Percentiles rank a stretch among this genome's conserved stretches.
phyloP scores from a whole-genome alignment of 2,329 filamentous ascomycete genomes.

The Beauveria sp. region DNA sequence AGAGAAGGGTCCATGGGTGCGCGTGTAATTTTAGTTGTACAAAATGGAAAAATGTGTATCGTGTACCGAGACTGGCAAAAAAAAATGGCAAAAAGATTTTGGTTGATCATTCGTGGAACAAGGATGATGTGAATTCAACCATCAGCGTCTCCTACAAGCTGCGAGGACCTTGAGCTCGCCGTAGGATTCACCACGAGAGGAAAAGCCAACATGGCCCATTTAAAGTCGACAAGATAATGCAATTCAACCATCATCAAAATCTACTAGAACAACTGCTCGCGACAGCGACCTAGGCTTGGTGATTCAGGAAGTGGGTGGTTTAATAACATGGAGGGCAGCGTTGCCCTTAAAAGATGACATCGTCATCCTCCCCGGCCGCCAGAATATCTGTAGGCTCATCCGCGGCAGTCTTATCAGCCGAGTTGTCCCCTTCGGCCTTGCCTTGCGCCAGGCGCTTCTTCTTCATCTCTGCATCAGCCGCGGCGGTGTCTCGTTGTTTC shows the following conservation, averaged over 20 bases:
- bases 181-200: too few relatives aligned
- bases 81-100: background rate
- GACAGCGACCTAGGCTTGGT: background rate
- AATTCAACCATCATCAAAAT: background rate
- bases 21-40: constrained; percentile 4
- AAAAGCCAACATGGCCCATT: too few relatives aligned
- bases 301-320: background rate
- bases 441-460: constrained; percentile 54
- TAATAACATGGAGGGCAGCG: background rate
- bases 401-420: constrained; percentile 31
- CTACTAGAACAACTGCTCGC: constrained; percentile 2
- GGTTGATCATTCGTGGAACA: background rate
- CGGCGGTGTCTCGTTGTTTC: constrained; percentile 70
- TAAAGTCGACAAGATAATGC: too few relatives aligned
- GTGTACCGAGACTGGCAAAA: too few relatives aligned
- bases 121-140: constrained; percentile 4
- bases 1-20: too few relatives aligned
- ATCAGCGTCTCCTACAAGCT: too few relatives aligned
- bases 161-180: too few relatives aligned
- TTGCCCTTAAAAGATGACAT: constrained; percentile 69
- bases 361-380: constrained; percentile 69
- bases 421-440: constrained; percentile 18
- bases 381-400: constrained; percentile 56
- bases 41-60: background rate
- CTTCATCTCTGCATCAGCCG: constrained; percentile 66